phyloP scores from a whole-genome alignment of 73 alveolate genomes.

The Paraurostyla sp. region DNA sequence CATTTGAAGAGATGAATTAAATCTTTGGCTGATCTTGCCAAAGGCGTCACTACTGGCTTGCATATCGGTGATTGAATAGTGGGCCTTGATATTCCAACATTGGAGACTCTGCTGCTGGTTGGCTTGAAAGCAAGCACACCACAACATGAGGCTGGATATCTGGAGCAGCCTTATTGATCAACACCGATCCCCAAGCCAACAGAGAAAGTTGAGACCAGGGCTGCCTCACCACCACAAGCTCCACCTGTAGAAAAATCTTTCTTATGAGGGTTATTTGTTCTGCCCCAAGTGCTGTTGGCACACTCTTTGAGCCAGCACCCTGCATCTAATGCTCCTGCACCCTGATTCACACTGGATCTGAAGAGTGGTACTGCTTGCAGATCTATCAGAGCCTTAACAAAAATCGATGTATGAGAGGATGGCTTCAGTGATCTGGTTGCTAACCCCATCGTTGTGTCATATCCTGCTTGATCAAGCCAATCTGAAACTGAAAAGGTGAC shows the following conservation, averaged over 20 bases:
- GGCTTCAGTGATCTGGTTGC: constrained; percentile 48
- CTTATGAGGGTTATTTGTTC: constrained; percentile 82
- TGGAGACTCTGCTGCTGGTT: constrained; percentile 73
- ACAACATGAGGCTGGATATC: constrained; percentile 77
- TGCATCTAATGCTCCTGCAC: constrained; percentile 49
- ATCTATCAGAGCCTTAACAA: constrained; percentile 53
- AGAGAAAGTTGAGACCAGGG: constrained; percentile 62
- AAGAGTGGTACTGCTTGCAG: constrained; percentile 88
- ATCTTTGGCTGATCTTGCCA: constrained; percentile 81
- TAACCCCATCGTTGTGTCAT: constrained; percentile 71
- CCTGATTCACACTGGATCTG: constrained; percentile 72
- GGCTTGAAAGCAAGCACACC: constrained; percentile 80
- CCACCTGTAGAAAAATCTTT: constrained; percentile 78
- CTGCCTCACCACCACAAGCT: constrained; percentile 85
- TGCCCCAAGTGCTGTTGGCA: constrained; percentile 73
- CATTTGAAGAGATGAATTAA: constrained; percentile 37
- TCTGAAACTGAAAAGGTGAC: constrained; percentile 88
- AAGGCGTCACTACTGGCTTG: constrained; percentile 53
- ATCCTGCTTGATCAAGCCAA: constrained; percentile 62
- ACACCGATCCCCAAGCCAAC: constrained; percentile 72
- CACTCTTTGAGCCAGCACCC: constrained; percentile 72
- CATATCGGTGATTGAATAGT: neutral
- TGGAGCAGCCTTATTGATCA: constrained; percentile 69
- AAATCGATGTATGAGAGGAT: constrained; percentile 56
- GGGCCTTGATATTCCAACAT: neutral